Percentiles rank a stretch among this genome's conserved stretches.
Evolutionary conservation across 2,329 filamentous ascomycete genomes (phyloP).

Genomic region (Akanthomyces dipterigenus): DNA sequence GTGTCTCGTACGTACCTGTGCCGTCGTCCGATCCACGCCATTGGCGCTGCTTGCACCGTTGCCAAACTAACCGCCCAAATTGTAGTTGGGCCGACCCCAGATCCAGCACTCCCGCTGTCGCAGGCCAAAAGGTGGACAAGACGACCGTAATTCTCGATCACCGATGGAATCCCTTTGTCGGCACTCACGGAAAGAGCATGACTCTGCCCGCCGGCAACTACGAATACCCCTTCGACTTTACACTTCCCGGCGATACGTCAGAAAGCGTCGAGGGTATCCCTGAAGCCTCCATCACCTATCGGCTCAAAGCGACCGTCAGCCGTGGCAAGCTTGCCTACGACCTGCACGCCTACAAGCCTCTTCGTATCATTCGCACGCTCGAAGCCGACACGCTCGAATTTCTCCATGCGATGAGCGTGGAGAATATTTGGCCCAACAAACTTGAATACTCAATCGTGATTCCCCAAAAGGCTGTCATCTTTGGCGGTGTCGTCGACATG

Average conservation of each 20-base stretch:
- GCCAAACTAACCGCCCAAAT: constrained; percentile 2
- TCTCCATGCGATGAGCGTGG: constrained; percentile 85
- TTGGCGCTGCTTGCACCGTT: background rate
- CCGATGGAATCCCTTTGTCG: constrained; percentile 61
- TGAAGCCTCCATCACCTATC: constrained; percentile 83
- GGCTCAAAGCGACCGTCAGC: constrained; percentile 82
- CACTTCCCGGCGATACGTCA: constrained; percentile 63
- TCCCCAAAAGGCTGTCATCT: constrained; percentile 89
- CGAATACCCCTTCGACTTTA: constrained; percentile 72
- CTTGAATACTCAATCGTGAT: constrained; percentile 91
- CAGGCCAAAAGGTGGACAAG: constrained; percentile 53
- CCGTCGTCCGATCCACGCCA: background rate
- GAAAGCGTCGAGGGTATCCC: constrained; percentile 88
- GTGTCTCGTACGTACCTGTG: constrained; percentile 49
- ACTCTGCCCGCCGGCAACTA: constrained; percentile 68
- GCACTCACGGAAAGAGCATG: constrained; percentile 47
- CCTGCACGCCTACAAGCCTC: constrained; percentile 68
- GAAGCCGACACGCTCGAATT: constrained; percentile 71
- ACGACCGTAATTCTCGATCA: constrained; percentile 58
- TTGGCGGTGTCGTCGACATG: constrained; percentile 77
- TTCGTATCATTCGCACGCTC: constrained; percentile 71
- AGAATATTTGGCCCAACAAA: constrained; percentile 98
- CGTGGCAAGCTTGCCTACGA: constrained; percentile 86
- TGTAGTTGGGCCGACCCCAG: constrained; percentile 45
- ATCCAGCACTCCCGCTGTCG: constrained; percentile 50